phyloP scores from a whole-genome alignment of 805 yeast genomes.

The Sugiyamaella chiloensis region DNA sequence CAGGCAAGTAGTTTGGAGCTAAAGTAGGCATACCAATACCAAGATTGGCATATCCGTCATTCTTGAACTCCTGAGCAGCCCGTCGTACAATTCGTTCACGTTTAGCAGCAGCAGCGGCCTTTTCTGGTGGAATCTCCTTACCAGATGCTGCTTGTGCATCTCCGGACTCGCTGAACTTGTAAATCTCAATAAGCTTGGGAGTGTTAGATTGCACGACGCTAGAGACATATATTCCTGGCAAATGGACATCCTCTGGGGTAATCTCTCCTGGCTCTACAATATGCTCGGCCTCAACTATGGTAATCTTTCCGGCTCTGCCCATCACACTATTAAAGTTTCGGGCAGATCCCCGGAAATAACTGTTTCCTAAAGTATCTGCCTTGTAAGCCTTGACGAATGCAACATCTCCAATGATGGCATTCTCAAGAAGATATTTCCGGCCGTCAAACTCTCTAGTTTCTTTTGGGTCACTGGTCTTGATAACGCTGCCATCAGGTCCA shows the following conservation, averaged over 20 bases:
- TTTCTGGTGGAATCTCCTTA: constrained; percentile 3
- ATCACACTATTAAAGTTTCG: constrained; percentile 43
- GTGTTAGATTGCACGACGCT: constrained; percentile 39
- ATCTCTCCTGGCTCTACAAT: constrained; percentile 46
- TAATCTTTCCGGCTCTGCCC: constrained; percentile 41
- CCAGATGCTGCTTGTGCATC: constrained; percentile 15
- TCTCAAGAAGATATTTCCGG: constrained; percentile 38
- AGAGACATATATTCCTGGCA: constrained; percentile 42
- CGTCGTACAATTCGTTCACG: constrained; percentile 39
- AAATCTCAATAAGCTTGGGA: constrained; percentile 41
- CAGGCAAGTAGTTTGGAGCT: constrained; percentile 38
- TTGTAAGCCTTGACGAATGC: constrained; percentile 43
- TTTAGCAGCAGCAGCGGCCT: constrained; percentile 24
- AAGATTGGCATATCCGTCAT: constrained; percentile 39
- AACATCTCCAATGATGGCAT: constrained; percentile 41
- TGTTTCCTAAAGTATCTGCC: constrained; percentile 43
- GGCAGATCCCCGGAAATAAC: constrained; percentile 45
- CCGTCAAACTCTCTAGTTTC: constrained; percentile 41
- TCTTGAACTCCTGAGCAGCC: constrained; percentile 41
- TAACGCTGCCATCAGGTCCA: constrained; percentile 34
- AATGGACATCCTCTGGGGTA: constrained; percentile 41
- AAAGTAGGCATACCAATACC: constrained; percentile 47
- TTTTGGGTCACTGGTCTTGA: constrained; percentile 36
- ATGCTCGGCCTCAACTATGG: constrained; percentile 47
- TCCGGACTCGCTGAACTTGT: constrained; percentile 26